Base-by-base conservation (phyloP, 163 green algal species). In the Scenedesmus sp. region DNA sequence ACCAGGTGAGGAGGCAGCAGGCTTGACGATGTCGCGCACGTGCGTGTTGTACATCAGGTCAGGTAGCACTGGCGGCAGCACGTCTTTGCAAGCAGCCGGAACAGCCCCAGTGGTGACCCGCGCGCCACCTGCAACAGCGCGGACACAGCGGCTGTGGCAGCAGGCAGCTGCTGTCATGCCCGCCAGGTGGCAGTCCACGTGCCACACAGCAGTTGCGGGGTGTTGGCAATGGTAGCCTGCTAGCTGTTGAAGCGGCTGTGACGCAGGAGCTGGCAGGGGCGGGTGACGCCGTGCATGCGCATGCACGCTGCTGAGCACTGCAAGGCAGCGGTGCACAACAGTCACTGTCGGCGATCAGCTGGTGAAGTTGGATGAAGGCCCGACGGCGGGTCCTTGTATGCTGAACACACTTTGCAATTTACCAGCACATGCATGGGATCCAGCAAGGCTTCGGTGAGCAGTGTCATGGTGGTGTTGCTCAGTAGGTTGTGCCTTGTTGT, bases 1-100 rank as follows among this genome's bases (percentile, higher is more conserved):
- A 96, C 26, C 94, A 96, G 86, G 90, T 95, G 51, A 42, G 56
- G 9, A 18, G 20, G 72, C 35, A 49, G 35, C 35, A 46, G 68
- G n/a, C n/a, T n/a, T n/a, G n/a, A n/a, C n/a, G n/a, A n/a, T n/a
- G n/a, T n/a, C n/a, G n/a, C n/a, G n/a, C n/a, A n/a, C n/a, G n/a
- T n/a, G n/a, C n/a, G n/a, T n/a, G n/a, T n/a, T n/a, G n/a, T n/a
- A n/a, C n/a, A n/a, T n/a, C n/a, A n/a, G n/a, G n/a, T n/a, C n/a
- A n/a, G n/a, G n/a, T n/a, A n/a, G n/a, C n/a, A n/a, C n/a, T n/a
- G n/a, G 24, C 59, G 40, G 83, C 81, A 81, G 70, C 68, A 73
- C 9, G 9, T 73, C 9, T 30, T 7, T 37, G 30, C 1, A 20
- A 78, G 65, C 65, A 78, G 65, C 33, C 43, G 68, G 30, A 44